Evolutionary conservation across 208 protist genomes (phyloP), one percentile per base, ranked within the genome.

Genomic region (Perkinsela sp.): DNA sequence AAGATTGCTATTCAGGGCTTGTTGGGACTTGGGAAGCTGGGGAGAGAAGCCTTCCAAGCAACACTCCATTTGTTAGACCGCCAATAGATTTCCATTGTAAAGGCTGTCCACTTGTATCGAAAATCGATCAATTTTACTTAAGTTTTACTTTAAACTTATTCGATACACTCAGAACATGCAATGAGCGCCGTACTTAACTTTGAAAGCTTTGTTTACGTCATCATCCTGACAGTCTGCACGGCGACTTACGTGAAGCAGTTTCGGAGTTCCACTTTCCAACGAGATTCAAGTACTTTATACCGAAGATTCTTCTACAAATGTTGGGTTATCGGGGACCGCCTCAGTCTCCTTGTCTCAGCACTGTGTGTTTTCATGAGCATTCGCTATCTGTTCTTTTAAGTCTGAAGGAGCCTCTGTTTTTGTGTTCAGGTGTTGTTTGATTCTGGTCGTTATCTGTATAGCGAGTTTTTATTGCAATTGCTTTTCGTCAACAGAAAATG

Each of bases 221-320:
- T 93, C 30, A 75, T 92, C 29, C 76, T 93, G 57, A 72, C 81
- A 2, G 80, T 93, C 15, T 93, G 88, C 73, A 88, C 85, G 0
- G 81, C 84, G 1, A 93, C 88, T 28, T 92, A 91, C 74, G 69
- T 91, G 66, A 75, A 85, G 48, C 84, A 93, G 72, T 93, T 87
- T 66, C 72, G 84, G 15, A 84, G 84, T 0, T 81, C 86, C 1
- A 65, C 89, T 29, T 92, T 87, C 71, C 84, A 90, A 70, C 85
- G 86, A 48, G 86, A 92, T 66, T 84, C 80, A 70, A 48, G 66
- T 16, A 77, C 89, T 67, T 68, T 92, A 30, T 80, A 90, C 77
- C 85, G 85, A 69, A 85, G 87, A 68, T 90, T 89, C 66, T 70
- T 92, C 0, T 93, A 91, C 81, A 93, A 91, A 68, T 90, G 84